Conservation (phyloP, 2,329 filamentous ascomycete species). For the Fusarium proliferatum region DNA sequence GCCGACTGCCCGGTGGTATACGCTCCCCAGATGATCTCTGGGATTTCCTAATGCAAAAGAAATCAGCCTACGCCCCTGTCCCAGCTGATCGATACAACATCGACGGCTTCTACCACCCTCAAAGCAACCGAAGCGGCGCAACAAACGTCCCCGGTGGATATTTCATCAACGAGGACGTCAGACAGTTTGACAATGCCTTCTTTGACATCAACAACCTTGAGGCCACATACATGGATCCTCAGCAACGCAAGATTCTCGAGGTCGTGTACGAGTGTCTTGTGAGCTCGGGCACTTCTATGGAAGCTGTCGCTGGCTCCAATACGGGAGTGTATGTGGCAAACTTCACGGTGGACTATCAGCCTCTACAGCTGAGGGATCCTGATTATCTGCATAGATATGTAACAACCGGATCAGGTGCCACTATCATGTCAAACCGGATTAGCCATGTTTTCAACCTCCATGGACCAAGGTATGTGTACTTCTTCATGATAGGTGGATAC, state of each 20-base stretch:
- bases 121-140: neutral
- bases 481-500: fast-evolving
- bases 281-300: neutral
- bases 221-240: neutral
- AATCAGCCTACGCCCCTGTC: neutral
- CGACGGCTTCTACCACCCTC: neutral
- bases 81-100: neutral
- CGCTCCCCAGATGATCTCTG: neutral
- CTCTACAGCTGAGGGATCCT: neutral
- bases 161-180: neutral
- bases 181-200: neutral
- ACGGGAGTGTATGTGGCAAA: neutral
- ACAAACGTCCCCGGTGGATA: neutral
- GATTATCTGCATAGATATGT: neutral
- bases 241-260: neutral
- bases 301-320: neutral
- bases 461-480: neutral
- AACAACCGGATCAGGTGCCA: neutral
- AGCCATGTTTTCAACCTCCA: neutral
- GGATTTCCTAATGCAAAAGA: neutral
- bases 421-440: neutral
- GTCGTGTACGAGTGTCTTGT: neutral
- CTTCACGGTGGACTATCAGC: neutral
- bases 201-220: neutral
- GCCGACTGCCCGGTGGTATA: neutral